Conservation (phyloP, 1,284 basidiomycete species). For the Chiua sp. region DNA sequence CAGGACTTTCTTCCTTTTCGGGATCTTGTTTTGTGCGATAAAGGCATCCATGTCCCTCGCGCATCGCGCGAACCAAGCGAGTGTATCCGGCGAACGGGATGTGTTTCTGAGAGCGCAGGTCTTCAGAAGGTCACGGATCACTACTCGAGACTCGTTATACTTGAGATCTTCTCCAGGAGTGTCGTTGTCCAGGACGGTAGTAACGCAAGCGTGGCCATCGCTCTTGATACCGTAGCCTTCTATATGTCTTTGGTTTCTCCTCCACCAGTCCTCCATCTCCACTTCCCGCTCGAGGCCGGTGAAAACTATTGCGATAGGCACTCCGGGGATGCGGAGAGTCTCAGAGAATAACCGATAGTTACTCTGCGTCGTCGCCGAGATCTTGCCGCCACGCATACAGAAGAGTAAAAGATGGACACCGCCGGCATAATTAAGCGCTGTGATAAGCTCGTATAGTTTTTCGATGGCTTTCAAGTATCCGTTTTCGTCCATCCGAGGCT, state of each 20-base stretch:
- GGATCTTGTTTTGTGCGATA: constrained; percentile 14
- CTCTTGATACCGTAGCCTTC: constrained; percentile 37
- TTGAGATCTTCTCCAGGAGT: constrained; percentile 25
- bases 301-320: constrained; percentile 45
- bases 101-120: constrained; percentile 19
- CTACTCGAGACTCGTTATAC: constrained; percentile 25
- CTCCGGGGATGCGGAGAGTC: constrained; percentile 37
- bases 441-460: constrained; percentile 40
- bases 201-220: constrained; percentile 44
- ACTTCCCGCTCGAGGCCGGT: constrained; percentile 44
- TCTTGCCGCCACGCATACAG: constrained; percentile 42
- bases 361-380: constrained; percentile 39
- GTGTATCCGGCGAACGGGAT: constrained; percentile 18
- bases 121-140: constrained; percentile 27
- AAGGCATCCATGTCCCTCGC: constrained; percentile 20
- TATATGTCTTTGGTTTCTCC: constrained; percentile 40
- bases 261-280: constrained; percentile 48
- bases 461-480: constrained; percentile 39
- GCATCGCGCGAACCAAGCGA: constrained; percentile 25
- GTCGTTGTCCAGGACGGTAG: constrained; percentile 30
- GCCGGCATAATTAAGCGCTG: constrained; percentile 30
- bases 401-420: constrained; percentile 47
- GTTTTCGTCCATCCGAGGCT: constrained; percentile 37
- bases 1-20: constrained; percentile 27
- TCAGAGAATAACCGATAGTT: constrained; percentile 46